Percentiles rank a stretch among this genome's conserved stretches.
Evolutionary conservation across 176 grass and related monocot species (phyloP).

Genomic region (Typha latifolia): DNA sequence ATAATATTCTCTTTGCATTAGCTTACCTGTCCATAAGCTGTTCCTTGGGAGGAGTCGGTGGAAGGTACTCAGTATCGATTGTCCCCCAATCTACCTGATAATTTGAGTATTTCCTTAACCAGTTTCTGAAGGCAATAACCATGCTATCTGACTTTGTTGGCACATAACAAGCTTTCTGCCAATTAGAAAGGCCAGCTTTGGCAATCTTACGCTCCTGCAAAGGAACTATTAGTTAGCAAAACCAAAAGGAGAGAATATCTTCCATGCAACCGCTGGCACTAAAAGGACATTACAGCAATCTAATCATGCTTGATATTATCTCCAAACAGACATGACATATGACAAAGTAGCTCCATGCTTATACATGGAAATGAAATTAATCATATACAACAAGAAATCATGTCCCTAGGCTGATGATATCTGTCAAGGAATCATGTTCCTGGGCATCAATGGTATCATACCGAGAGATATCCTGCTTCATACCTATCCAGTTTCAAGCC

Average conservation of each 20-base stretch:
- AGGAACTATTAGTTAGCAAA: neutral
- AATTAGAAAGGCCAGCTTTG: slow-evolving; percentile 35
- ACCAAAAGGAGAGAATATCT: neutral
- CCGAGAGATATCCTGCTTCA: no score
- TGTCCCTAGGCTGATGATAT: no score
- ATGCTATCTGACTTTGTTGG: slow-evolving; percentile 68
- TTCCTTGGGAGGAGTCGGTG: slow-evolving; percentile 51
- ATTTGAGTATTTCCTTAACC: slow-evolving; percentile 71
- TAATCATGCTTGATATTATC: neutral
- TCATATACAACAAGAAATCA: neutral
- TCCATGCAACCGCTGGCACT: neutral
- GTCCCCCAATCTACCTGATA: slow-evolving; percentile 49
- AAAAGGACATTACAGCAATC: neutral
- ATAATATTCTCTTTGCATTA: neutral
- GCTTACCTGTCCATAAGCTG: slow-evolving; percentile 66
- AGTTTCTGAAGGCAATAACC: slow-evolving; percentile 77
- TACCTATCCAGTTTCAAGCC: no score
- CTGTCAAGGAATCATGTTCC: no score
- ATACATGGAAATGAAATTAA: neutral
- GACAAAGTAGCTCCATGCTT: neutral
- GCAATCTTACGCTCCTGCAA: slow-evolving; percentile 62
- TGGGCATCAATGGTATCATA: no score
- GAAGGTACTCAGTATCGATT: slow-evolving; percentile 22
- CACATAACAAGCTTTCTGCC: slow-evolving; percentile 63
- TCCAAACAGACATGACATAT: neutral